Base-by-base conservation (phyloP, 495 filamentous ascomycete species). In the Trypethelium eluteriae region DNA sequence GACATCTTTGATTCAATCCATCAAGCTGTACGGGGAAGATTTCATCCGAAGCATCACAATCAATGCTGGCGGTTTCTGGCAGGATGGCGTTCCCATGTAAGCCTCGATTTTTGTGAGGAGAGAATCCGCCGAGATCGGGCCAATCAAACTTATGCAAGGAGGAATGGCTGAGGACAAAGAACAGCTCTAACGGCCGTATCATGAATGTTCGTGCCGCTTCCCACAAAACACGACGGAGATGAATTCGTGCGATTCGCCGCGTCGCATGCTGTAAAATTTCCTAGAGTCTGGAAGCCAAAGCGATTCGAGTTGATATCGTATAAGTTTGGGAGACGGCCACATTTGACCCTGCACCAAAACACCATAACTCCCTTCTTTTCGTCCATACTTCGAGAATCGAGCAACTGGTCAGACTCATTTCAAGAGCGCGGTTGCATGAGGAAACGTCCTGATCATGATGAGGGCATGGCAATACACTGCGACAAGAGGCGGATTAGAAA, bases 381-480 rank as follows among this genome's bases (percentile, higher is more conserved):
- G 49, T 46, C 41, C 14, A 53, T 1, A 1, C 16, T 53, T 53
- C 10, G 16, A 18, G 0, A 0, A 53, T 53, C 10, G 16, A 18
- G 0, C 10, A 53, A 11, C 16, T 5, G 49, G 25, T 0, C 12
- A 18, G 10, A 18, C 49, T 53, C 2, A 53, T 18, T 11, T 1
- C 9, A 53, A 53, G 12, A 53, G n/a, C 49, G 49, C 2, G 2
- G 25, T 18, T 18, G 49, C 2, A 18, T 53, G 49, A 14, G 49
- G 5, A 2, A 18, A 14, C 5, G 5, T 53, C 49, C 49, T 53
- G 10, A 18, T 53, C 49, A 53, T 53, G n/a, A 89, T 89, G 86
- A 79, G 78, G 69, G 84, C 84, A 46, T 89, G 86, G 86, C 80
- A 87, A 44, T 89, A 83, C 77, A 74, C 67, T 59, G 73, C 70